A percentile compares a stretch with the other conserved stretches of the same genome.
Conservation (phyloP, 2,329 filamentous ascomycete species). For the Botrytis fabae region DNA sequence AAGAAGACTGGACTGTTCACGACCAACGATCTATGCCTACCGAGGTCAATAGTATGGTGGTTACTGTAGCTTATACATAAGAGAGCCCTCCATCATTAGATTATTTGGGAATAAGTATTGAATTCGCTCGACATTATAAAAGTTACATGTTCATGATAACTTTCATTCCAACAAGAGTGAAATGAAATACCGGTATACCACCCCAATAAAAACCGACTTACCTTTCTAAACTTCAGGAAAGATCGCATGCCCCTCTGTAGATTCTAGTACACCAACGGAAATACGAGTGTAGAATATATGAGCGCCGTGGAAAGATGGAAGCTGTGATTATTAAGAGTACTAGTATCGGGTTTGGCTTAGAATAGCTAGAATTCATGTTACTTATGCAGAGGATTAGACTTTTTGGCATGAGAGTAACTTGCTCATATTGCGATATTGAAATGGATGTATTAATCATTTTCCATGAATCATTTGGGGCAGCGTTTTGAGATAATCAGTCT, state of each 20-base stretch:
- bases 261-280: too few relatives aligned
- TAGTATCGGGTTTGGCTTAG: too few relatives aligned
- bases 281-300: too few relatives aligned
- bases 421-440: too few relatives aligned
- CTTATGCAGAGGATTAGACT: too few relatives aligned
- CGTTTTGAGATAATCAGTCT: too few relatives aligned
- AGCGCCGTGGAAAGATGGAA: too few relatives aligned
- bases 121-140: neutral
- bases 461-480: too few relatives aligned
- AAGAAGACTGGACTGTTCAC: neutral
- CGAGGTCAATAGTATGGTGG: neutral
- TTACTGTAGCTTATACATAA: neutral
- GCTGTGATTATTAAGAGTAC: too few relatives aligned
- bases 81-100: neutral
- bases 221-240: neutral
- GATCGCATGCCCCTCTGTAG: neutral
- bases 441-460: too few relatives aligned
- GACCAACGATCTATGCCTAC: neutral
- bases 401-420: too few relatives aligned
- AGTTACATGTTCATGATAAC: neutral
- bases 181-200: neutral
- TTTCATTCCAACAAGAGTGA: neutral
- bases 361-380: too few relatives aligned
- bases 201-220: neutral
- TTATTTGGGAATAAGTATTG: accelerated